A percentile compares a stretch with the other conserved stretches of the same genome.
Evolutionary conservation across 306 rosid genomes (phyloP).

Genomic region (Prunus padus): DNA sequence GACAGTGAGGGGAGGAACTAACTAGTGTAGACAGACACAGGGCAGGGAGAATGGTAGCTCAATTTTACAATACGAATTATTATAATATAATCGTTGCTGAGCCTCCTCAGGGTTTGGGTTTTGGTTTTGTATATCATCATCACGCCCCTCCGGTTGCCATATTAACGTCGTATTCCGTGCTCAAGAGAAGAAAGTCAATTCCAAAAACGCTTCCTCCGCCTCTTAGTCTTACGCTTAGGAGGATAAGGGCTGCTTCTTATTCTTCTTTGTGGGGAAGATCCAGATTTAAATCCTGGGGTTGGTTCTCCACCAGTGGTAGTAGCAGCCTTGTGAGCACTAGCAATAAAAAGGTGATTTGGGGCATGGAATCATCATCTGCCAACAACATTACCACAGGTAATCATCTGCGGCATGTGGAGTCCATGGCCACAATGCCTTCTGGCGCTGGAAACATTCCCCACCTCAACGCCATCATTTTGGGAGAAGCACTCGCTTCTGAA

Average conservation of each 20-base stretch:
- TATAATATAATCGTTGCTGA: neutral
- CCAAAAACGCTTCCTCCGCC: neutral
- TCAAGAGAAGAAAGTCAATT: constrained; percentile 1
- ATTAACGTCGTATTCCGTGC: neutral
- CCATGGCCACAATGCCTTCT: constrained; percentile 50
- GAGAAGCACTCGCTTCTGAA: constrained; percentile 69
- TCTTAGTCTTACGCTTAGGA: neutral
- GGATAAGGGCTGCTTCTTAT: too few relatives aligned
- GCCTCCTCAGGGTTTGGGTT: neutral
- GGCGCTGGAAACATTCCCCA: constrained; percentile 51
- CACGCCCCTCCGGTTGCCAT: neutral
- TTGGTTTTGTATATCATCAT: neutral
- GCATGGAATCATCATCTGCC: neutral
- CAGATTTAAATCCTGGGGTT: neutral
- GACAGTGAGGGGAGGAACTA: too few relatives aligned
- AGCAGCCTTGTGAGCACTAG: neutral
- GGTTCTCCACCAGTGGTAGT: neutral
- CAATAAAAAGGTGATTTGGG: neutral
- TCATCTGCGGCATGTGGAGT: constrained; percentile 52
- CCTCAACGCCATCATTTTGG: constrained; percentile 58
- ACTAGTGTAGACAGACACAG: neutral
- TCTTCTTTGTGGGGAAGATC: neutral
- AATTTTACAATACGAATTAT: neutral
- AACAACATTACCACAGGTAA: constrained; percentile 27
- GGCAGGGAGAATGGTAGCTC: neutral